Evolutionary conservation across 768 basidiomycete genomes (phyloP), one percentile per base, ranked within the genome.

Genomic region (Tulasnella sp.): DNA sequence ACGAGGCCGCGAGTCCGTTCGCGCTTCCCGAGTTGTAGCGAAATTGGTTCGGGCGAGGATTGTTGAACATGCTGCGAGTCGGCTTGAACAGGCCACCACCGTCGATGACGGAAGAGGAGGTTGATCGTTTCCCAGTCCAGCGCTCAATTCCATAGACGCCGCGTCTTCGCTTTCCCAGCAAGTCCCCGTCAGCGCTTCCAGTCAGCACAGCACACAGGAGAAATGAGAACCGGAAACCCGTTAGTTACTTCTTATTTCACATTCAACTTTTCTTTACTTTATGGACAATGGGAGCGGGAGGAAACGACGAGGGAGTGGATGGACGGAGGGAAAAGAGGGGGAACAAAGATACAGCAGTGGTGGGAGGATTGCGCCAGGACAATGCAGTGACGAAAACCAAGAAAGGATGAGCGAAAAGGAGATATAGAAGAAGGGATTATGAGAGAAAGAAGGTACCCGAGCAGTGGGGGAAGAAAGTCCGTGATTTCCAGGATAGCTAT

Each of bases 51-150:
- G 92, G 91, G 76, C 94, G 90, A 78, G 94, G 94, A 76, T 93
- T 90, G 88, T 96, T 95, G 88, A 96, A 96, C 94, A 96, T 96
- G n/a, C 0, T 64, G 31, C 34, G n/a, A n/a, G 60, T 34, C 31
- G 60, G 60, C 16, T 64, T 64, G 60, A 24, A 64, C 8, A 69
- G 64, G 64, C 64, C 64, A 37, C 34, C 16, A 69, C 64, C 64
- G 64, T 28, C 64, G 64, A 69, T 69, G 64, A 69, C 64, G 64
- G 64, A 69, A 69, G 64, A 69, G 64, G 64, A 69, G 64, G 64
- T 54, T 54, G 54, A 22, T 54, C 54, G 54, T 54, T 54, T 54
- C 64, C 64, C 64, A 37, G 64, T 69, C 64, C 64, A 69, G 34
- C 64, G 34, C 18, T 18, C 64, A 37, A 69, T 69, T 69, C 64